These are phyloP conservation scores for Solanum hybrid DNA, from an alignment of 305 asterid genomes.

Conservation along the genomic window DNA sequence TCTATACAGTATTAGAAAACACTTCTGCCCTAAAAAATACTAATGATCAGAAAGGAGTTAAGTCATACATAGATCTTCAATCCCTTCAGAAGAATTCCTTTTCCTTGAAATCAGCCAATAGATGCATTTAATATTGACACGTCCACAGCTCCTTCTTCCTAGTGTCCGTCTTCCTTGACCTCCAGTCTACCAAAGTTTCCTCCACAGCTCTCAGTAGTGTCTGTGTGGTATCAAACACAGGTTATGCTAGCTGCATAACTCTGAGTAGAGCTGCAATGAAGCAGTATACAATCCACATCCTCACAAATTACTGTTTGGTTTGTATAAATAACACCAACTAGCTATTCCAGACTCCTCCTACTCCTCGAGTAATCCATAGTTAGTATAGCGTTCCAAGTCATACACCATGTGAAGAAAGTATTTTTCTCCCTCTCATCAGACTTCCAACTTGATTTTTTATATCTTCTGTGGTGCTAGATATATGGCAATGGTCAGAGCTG, in stretches of 20 bases:
- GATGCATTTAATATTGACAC: background rate
- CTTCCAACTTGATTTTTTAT: background rate
- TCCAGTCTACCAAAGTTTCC: background rate
- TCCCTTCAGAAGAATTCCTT: background rate
- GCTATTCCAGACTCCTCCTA: background rate
- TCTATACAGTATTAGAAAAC: background rate
- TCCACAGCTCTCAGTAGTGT: background rate
- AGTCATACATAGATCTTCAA: background rate
- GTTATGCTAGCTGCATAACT: background rate
- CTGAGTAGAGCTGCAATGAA: background rate
- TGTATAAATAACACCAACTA: background rate
- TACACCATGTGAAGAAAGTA: background rate
- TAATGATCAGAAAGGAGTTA: background rate
- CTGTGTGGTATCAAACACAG: background rate
- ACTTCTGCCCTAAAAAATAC: background rate
- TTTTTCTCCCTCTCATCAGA: background rate
- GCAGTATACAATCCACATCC: background rate
- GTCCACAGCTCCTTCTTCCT: background rate
- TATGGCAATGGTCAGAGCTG: constrained; percentile 99
- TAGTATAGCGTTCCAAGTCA: background rate
- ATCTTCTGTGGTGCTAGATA: constrained; percentile 32
- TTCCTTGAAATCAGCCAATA: background rate
- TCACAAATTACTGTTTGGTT: background rate
- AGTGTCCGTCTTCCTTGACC: background rate
- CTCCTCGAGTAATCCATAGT: background rate